These are phyloP conservation scores for Agrostemma githago DNA, from an alignment of 148 eudicot species.

Conservation along the genomic window DNA sequence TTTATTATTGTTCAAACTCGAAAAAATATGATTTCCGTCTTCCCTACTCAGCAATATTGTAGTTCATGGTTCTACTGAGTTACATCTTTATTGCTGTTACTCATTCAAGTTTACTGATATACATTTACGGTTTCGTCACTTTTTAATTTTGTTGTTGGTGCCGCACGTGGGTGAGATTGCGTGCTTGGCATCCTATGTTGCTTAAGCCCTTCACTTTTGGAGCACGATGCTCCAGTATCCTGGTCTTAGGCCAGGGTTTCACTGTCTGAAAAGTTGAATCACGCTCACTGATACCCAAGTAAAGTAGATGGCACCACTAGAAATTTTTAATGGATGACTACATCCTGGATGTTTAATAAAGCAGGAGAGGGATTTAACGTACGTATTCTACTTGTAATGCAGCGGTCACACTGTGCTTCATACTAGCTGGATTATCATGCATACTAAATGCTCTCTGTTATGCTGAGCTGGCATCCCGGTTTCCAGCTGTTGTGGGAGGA, in stretches of 20 bases:
- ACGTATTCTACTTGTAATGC: slow-evolving; percentile 24
- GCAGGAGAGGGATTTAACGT: not conserved
- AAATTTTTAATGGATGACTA: not conserved
- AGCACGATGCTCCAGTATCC: not conserved
- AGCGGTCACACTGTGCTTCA: slow-evolving; percentile 91
- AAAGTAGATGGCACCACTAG: not conserved
- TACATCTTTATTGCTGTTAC: not conserved
- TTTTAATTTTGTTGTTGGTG: not conserved
- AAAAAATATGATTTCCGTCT: not conserved
- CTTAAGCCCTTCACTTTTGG: not conserved
- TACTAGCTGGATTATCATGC: slow-evolving; percentile 87
- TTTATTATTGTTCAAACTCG: not conserved
- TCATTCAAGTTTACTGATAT: not conserved
- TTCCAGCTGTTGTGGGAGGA: slow-evolving; percentile 98
- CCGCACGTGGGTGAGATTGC: not conserved
- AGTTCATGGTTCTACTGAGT: not conserved
- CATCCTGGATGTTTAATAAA: not conserved
- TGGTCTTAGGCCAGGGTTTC: not conserved
- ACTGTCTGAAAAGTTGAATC: not conserved
- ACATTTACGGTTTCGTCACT: not conserved
- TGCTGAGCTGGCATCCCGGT: slow-evolving; percentile 89
- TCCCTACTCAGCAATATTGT: not conserved
- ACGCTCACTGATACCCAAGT: not conserved
- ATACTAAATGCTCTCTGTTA: slow-evolving; percentile 93
- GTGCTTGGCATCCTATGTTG: not conserved